Base-by-base conservation (phyloP, 108 stramenopile genomes). In the Heterococcus sp. region DNA sequence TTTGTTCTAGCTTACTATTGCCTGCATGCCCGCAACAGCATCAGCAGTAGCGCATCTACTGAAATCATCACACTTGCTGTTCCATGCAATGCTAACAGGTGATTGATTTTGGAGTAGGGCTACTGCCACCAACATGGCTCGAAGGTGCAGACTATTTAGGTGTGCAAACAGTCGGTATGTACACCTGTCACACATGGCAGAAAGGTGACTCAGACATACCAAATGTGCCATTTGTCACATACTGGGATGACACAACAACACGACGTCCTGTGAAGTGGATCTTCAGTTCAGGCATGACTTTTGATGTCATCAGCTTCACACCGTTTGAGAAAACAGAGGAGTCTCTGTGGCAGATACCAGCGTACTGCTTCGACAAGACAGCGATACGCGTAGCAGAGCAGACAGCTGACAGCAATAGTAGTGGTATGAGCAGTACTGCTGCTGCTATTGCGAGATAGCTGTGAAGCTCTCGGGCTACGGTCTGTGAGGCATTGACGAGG, bases 91-190 rank as follows among this genome's bases (percentile, higher is more conserved):
- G n/a, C n/a, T n/a, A 4, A 3, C 68, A 81, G 79, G 37, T 73
- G 31, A 63, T 81, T 27, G 70, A 84, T 38, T 69, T 84, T 37
- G 75, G 40, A 32, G 83, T 84, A 1, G 83, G 83, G 3, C 26
- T 84, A 27, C 37, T 84, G 39, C 66, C 35, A 32, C 83, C 83
- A 14, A 71, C 75, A 36, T 84, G 83, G 83, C 69, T 84, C 31
- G 0, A 8, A 21, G 83, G 71, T 8, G 83, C 83, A 8, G 64
- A 68, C 0, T 84, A 74, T 38, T 69, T 75, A 32, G 83, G 83
- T 2, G 67, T 38, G 68, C 75, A 84, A 38, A 35, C 38, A 2
- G 30, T 40, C 67, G 69, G 75, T 33, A 66, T 75, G 32, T 75
- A 75, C 83, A 35, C 65, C 75, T 84, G 79, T 67, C 27, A 73